These are phyloP conservation scores for Jatropha curcas DNA, from an alignment of 345 rosid genomes.

Conservation along the genomic window DNA sequence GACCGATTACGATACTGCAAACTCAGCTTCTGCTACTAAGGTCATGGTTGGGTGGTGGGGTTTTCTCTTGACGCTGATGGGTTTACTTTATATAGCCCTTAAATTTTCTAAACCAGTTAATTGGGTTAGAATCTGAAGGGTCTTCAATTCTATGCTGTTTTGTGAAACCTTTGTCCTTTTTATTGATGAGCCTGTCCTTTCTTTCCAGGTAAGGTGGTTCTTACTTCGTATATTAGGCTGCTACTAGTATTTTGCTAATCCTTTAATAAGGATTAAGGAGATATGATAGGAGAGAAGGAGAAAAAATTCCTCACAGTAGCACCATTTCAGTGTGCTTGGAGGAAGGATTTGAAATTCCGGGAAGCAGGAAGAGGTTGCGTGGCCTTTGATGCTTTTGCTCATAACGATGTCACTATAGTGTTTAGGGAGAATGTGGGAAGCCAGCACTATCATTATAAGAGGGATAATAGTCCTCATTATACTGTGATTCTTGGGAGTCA, in stretches of 20 bases:
- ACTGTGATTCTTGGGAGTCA: constrained; percentile 95
- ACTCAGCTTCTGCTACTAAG: background rate
- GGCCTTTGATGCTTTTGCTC: constrained; percentile 94
- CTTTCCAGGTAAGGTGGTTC: constrained; percentile 19
- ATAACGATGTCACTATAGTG: constrained; percentile 90
- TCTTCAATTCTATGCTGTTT: background rate
- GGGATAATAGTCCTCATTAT: constrained; percentile 91
- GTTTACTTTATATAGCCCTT: background rate
- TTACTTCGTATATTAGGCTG: constrained; percentile 5
- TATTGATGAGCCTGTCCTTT: background rate
- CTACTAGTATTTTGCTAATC: constrained; percentile 33
- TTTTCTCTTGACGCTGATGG: constrained; percentile 6
- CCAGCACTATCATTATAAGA: constrained; percentile 87
- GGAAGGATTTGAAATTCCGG: constrained; percentile 79
- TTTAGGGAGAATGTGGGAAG: constrained; percentile 93
- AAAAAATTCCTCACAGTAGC: constrained; percentile 83
- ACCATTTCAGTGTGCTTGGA: constrained; percentile 99
- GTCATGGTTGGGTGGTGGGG: background rate
- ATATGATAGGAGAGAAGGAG: constrained; percentile 56
- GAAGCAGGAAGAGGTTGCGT: constrained; percentile 97
- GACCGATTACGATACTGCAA: background rate
- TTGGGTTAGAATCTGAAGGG: background rate
- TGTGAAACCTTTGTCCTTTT: background rate
- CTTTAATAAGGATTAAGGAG: constrained; percentile 5
- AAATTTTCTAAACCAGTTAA: background rate